Percentiles rank a stretch among this genome's conserved stretches.
These are phyloP conservation scores for Euphrasia arctica DNA, from an alignment of 305 asterid genomes.

Conservation along the genomic window DNA sequence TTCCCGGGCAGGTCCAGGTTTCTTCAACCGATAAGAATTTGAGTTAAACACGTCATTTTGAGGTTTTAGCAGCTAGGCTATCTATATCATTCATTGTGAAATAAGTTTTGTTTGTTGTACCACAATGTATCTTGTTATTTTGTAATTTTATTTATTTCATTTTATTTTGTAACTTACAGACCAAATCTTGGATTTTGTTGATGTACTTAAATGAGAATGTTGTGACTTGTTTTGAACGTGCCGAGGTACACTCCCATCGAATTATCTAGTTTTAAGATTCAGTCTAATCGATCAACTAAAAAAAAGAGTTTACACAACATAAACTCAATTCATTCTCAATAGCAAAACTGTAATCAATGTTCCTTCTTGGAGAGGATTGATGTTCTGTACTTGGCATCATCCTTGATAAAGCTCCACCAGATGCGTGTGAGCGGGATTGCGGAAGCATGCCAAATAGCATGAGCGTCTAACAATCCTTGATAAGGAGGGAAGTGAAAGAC, in stretches of 20 bases:
- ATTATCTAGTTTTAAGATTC: too few species aligned
- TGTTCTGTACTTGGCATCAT: conserved; percentile 61
- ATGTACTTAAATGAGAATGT: background rate
- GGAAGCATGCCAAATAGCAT: conserved; percentile 63
- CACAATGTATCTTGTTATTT: background rate
- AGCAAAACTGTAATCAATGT: conserved; percentile 24
- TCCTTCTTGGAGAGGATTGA: conserved; percentile 50
- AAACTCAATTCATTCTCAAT: too few species aligned
- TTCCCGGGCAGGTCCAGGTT: conserved; percentile 75
- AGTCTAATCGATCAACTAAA: too few species aligned
- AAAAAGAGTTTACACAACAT: too few species aligned
- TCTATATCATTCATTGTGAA: background rate
- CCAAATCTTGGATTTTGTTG: background rate
- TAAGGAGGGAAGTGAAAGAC: conserved; percentile 64
- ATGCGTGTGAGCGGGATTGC: conserved; percentile 55
- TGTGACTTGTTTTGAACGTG: background rate
- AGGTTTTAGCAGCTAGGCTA: conserved; percentile 25
- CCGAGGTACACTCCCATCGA: too few species aligned
- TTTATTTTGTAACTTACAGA: conserved; percentile 1
- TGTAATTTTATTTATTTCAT: background rate
- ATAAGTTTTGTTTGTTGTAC: conserved; percentile 1
- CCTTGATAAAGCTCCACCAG: conserved; percentile 86
- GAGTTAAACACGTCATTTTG: conserved; percentile 12
- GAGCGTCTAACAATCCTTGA: conserved; percentile 57
- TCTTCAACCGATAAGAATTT: conserved; percentile 43